These are phyloP conservation scores for Oryza coarctata DNA, from an alignment of 176 grass and related monocot species.

Conservation along the genomic window DNA sequence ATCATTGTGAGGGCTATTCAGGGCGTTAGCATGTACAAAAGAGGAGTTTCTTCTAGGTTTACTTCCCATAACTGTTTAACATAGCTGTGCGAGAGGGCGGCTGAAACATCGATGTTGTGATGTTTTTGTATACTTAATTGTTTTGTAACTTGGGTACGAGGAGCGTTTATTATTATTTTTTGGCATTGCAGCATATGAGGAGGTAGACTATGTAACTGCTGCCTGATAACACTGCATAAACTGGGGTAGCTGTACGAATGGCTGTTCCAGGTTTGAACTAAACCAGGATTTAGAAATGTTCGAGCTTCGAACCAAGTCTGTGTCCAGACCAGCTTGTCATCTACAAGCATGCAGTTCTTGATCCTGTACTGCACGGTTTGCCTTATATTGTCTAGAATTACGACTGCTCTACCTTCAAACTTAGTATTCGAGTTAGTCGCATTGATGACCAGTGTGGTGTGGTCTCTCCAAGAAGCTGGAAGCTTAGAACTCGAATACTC, in stretches of 20 bases:
- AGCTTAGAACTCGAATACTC: too few relatives aligned
- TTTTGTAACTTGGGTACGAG: slow-evolving; percentile 21
- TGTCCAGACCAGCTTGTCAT: too few relatives aligned
- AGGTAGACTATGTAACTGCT: neutral
- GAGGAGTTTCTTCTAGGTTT: neutral
- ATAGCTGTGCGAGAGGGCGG: neutral
- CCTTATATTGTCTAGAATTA: too few relatives aligned
- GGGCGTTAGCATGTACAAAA: neutral
- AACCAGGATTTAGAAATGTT: neutral
- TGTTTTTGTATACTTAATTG: slow-evolving; percentile 6
- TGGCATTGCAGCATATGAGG: slow-evolving; percentile 1
- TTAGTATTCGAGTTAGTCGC: too few relatives aligned
- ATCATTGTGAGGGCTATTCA: neutral
- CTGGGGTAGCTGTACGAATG: neutral
- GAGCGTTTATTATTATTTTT: neutral
- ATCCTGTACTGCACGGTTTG: too few relatives aligned
- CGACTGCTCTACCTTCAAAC: too few relatives aligned
- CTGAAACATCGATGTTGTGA: neutral
- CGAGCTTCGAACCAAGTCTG: neutral
- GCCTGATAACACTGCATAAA: neutral
- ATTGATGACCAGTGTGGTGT: too few relatives aligned
- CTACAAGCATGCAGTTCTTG: too few relatives aligned
- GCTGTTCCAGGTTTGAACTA: neutral
- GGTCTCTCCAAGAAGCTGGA: too few relatives aligned
- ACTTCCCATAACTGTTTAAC: neutral